These are phyloP conservation scores for Thalassiosira profunda DNA, from an alignment of 108 stramenopile genomes.

Conservation along the genomic window DNA sequence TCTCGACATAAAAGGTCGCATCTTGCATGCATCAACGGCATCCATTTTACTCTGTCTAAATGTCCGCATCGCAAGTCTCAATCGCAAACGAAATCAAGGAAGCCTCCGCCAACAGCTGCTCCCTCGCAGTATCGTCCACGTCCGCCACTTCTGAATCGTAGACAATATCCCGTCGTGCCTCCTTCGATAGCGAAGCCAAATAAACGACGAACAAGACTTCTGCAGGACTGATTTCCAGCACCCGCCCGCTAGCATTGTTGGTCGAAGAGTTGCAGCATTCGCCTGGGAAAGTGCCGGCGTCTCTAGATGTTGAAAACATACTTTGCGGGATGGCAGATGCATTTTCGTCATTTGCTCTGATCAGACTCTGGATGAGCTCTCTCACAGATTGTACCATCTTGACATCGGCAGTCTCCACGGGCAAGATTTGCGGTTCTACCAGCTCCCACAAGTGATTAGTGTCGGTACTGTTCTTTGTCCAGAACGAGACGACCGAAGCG, in stretches of 20 bases:
- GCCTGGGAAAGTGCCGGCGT: not conserved
- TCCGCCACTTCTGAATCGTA: not conserved
- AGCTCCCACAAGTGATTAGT: constrained; percentile 59
- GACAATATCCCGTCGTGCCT: constrained; percentile 43
- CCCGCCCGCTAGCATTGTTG: constrained; percentile 8
- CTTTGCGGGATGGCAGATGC: not conserved
- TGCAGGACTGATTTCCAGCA: constrained; percentile 34
- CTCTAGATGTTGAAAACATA: not conserved
- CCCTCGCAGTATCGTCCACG: constrained; percentile 27
- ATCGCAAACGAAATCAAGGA: constrained; percentile 67
- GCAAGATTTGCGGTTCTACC: constrained; percentile 58
- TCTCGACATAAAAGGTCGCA: too few species aligned
- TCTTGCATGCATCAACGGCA: too few species aligned
- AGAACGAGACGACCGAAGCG: constrained; percentile 55
- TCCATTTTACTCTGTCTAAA: too few species aligned
- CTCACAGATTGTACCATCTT: constrained; percentile 31
- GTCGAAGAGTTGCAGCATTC: constrained; percentile 18
- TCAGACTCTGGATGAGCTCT: constrained; percentile 11
- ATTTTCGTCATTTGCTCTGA: not conserved
- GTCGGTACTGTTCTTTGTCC: constrained; percentile 49
- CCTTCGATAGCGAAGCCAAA: constrained; percentile 56
- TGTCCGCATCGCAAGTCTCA: constrained; percentile 58
- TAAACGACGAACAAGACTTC: constrained; percentile 67
- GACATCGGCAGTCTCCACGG: constrained; percentile 41
- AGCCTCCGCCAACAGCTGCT: constrained; percentile 71